Evolutionary conservation across 305 asterid species (phyloP).

Genomic region (Solanum hybrid): DNA sequence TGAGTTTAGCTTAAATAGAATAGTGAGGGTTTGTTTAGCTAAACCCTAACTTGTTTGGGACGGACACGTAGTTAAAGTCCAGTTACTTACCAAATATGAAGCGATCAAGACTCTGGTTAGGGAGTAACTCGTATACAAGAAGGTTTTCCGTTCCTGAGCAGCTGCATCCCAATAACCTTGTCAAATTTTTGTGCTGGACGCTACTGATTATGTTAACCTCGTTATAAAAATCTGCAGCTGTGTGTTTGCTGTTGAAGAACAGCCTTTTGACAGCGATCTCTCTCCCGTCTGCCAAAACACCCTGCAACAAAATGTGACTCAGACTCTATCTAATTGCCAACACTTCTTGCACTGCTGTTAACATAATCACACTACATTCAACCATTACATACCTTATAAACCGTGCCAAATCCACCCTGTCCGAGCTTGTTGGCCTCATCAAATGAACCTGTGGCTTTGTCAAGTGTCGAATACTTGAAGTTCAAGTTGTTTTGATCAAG

Average conservation of each 20-base stretch:
- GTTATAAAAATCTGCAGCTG: slow-evolving; percentile 79
- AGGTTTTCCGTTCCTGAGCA: slow-evolving; percentile 82
- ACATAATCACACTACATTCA: background rate
- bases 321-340: background rate
- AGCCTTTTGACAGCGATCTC: slow-evolving; percentile 86
- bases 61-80: fast-evolving
- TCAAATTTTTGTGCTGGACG: slow-evolving; percentile 67
- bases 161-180: slow-evolving; percentile 70
- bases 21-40: background rate
- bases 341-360: no score
- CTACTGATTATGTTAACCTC: slow-evolving; percentile 83
- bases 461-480: slow-evolving; percentile 32
- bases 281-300: slow-evolving; percentile 67
- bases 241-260: slow-evolving; percentile 57
- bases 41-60: background rate
- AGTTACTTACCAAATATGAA: slow-evolving; percentile 52
- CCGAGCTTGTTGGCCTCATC: slow-evolving; percentile 35
- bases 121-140: slow-evolving; percentile 67
- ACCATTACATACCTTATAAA: slow-evolving; percentile 21
- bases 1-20: background rate
- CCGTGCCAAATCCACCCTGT: slow-evolving; percentile 36
- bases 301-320: background rate
- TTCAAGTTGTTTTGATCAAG: slow-evolving; percentile 23
- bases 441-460: slow-evolving; percentile 32
- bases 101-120: slow-evolving; percentile 68